These are phyloP conservation scores for Saccharomyces cerevisiae DNA, from an alignment of 805 yeast genomes.

Conservation along the genomic window DNA sequence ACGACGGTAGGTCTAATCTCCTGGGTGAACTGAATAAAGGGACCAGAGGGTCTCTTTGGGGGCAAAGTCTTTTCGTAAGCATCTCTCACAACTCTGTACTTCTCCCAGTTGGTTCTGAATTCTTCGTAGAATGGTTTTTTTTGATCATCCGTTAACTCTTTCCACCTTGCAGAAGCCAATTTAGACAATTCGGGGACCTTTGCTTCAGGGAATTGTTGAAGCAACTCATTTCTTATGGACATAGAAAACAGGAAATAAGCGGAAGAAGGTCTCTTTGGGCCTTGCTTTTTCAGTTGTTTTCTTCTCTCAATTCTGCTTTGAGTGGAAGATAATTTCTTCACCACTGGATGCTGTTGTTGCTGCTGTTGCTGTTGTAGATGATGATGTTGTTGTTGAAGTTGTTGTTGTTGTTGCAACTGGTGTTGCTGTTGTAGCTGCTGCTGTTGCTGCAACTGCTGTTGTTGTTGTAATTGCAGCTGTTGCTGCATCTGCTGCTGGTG, in stretches of 20 bases:
- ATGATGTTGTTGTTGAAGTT: conserved; percentile 6
- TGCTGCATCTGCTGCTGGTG: conserved; percentile 4
- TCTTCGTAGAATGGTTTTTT: conserved; percentile 73
- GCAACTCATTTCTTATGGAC: conserved; percentile 26
- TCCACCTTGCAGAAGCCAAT: conserved; percentile 87
- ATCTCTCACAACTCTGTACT: conserved; percentile 29
- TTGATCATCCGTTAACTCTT: conserved; percentile 61
- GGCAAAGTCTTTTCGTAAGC: conserved; percentile 31
- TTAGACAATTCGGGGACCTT: conserved; percentile 39
- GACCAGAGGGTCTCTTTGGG: conserved; percentile 34
- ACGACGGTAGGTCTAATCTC: conserved; percentile 29
- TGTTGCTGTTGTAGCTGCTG: conserved; percentile 1
- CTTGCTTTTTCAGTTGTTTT: conserved; percentile 29
- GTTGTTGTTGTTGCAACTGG: conserved; percentile 12
- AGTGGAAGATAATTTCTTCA: conserved; percentile 29
- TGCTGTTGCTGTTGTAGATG: neutral
- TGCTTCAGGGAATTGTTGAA: conserved; percentile 29
- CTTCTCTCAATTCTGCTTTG: conserved; percentile 32
- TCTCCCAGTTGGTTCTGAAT: conserved; percentile 30
- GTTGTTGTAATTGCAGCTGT: neutral
- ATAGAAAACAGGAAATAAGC: conserved; percentile 32
- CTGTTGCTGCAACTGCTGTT: neutral
- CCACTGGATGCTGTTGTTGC: conserved; percentile 14
- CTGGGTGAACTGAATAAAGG: conserved; percentile 30
- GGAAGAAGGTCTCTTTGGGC: conserved; percentile 34